A percentile compares a stretch with the other conserved stretches of the same genome.
These are phyloP conservation scores for Alternaria gansuensis DNA, from an alignment of 2,329 filamentous ascomycete genomes.

Conservation along the genomic window DNA sequence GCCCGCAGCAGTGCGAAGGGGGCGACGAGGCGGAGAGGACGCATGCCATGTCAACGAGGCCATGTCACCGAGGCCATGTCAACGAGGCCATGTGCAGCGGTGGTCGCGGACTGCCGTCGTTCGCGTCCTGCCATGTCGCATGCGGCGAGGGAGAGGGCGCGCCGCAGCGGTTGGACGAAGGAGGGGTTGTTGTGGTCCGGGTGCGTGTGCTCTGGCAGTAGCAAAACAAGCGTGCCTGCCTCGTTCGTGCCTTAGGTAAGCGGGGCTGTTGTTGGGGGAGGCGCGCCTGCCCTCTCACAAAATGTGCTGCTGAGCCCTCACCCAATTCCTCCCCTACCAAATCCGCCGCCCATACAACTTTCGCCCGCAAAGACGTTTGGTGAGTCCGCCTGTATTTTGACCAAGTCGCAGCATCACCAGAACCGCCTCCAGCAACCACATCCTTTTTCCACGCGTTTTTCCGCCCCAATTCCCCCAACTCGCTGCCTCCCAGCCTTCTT, in stretches of 20 bases:
- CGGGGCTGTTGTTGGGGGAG: slow-evolving; percentile 16
- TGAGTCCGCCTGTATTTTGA: slow-evolving; percentile 43
- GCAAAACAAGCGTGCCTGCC: slow-evolving; percentile 28
- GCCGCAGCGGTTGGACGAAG: slow-evolving; percentile 24
- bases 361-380: slow-evolving; percentile 42
- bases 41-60: background rate
- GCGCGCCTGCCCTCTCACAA: slow-evolving; percentile 18
- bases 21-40: background rate
- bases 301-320: slow-evolving; percentile 17
- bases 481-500: slow-evolving; percentile 37
- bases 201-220: slow-evolving; percentile 24
- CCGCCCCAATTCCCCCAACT: slow-evolving; percentile 40
- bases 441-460: slow-evolving; percentile 47
- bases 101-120: slow-evolving; percentile 8
- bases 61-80: background rate
- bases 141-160: slow-evolving; percentile 28
- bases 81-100: background rate
- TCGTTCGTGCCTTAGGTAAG: slow-evolving; percentile 17
- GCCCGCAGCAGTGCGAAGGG: slow-evolving; percentile 10
- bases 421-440: slow-evolving; percentile 40
- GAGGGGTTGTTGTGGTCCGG: slow-evolving; percentile 26
- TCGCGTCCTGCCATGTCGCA: slow-evolving; percentile 13
- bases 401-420: slow-evolving; percentile 28
- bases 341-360: slow-evolving; percentile 37
- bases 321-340: slow-evolving; percentile 21